Evolutionary conservation across 164 flowering plant species (phyloP), one percentile per base, ranked within the genome.

Genomic region (Aristolochia californica): DNA sequence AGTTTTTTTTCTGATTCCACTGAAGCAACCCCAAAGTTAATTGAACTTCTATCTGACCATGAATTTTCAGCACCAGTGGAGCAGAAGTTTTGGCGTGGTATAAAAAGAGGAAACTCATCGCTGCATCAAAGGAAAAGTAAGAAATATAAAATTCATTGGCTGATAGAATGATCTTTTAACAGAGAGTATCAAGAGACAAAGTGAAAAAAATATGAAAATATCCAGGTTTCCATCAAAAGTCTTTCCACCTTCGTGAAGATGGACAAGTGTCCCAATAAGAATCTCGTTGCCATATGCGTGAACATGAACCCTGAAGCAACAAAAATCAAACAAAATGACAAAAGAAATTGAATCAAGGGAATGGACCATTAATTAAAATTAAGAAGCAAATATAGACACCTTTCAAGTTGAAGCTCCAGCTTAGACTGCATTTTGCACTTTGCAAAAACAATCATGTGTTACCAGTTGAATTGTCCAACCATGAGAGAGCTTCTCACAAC

Each of bases 181-280:
- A 28, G 7, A 28, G 34, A 7, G 3, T 3, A 28, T 3, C 3
- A 3, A 28, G 3, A n/a, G 24, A 7, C 11, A 14, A 49, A 50
- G 54, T 17, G 54, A 50, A 9, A 66, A 23, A 15, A 23, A n/a
- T 1, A 26, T 8, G 1, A 34, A 25, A 22, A 59, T 7, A 65
- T 57, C 1, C 18, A 28, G 16, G 44, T 50, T 27, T 14, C 26
- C 58, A 50, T 1, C 54, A 17, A 7, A 34, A 34, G 40, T 34
- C 10, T 34, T n/a, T 34, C 18, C 74, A 94, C 99, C 95, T 88
- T 71, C 85, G 73, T 22, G 97, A 85, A 58, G 99, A 81, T 43
- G 99, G 97, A 26, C 91, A 81, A 5, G 95, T 77, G 78, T 83
- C 84, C 99, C 96, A 90, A 70, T 84, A 94, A n/a, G 97, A 87